Percentiles rank a stretch among this genome's conserved stretches.
Evolutionary conservation across 345 rosid genomes (phyloP).

Genomic region (Aquilaria sinensis): DNA sequence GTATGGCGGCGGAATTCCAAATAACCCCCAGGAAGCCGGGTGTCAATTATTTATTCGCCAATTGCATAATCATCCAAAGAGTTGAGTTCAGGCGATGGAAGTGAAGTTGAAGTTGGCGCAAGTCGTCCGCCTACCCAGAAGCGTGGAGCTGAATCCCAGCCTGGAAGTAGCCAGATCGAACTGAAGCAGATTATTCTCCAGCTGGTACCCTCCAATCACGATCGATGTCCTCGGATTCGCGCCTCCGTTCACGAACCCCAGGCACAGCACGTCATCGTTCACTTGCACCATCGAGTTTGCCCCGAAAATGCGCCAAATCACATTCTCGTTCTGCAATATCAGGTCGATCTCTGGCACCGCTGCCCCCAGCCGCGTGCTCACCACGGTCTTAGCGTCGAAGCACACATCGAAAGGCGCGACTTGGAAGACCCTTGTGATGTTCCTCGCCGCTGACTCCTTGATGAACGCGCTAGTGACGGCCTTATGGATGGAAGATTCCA

Average conservation of each 20-base stretch:
- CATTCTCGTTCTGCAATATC: constrained; percentile 36
- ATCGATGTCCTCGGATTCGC: constrained; percentile 46
- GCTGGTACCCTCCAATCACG: constrained; percentile 62
- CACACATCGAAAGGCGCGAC: constrained; percentile 57
- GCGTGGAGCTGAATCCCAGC: constrained; percentile 57
- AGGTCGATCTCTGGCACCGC: constrained; percentile 50
- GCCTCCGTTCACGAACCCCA: constrained; percentile 73
- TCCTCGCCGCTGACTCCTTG: constrained; percentile 24
- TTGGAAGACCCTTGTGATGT: constrained; percentile 39
- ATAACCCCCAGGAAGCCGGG: no score
- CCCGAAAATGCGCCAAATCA: constrained; percentile 57
- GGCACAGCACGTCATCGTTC: constrained; percentile 36
- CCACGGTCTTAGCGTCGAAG: constrained; percentile 32
- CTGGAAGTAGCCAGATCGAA: constrained; percentile 53
- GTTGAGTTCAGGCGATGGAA: constrained; percentile 20
- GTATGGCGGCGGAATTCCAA: no score
- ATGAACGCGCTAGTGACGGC: constrained; percentile 39
- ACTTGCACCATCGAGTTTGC: constrained; percentile 69
- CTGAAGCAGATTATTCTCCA: constrained; percentile 51
- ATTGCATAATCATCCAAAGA: no score
- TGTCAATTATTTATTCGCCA: no score
- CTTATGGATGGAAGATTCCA: constrained; percentile 45
- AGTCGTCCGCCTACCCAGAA: constrained; percentile 40
- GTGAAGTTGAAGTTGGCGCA: constrained; percentile 75
- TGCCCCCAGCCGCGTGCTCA: constrained; percentile 43